Conservation (phyloP, 495 filamentous ascomycete species). For the Aspergillus nanangensis region DNA sequence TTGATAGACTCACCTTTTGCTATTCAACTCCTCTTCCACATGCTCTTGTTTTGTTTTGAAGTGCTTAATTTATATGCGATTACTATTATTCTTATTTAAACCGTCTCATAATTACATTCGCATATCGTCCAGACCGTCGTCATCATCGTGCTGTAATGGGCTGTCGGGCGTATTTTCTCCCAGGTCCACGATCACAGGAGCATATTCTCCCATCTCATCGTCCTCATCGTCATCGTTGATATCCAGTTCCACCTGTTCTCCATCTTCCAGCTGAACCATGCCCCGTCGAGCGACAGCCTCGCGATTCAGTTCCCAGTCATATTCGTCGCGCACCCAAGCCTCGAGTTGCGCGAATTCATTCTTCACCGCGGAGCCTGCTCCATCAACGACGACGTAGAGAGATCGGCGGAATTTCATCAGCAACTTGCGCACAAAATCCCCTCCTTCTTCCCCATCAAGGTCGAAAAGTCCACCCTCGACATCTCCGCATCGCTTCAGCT, state of each 20-base stretch:
- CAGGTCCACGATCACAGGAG: slow-evolving; percentile 75
- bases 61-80: too few relatives aligned
- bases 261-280: slow-evolving; percentile 68
- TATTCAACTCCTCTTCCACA: too few relatives aligned
- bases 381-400: slow-evolving; percentile 38
- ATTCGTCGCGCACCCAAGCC: slow-evolving; percentile 48
- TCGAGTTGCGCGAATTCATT: slow-evolving; percentile 54
- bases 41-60: too few relatives aligned
- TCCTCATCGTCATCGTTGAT: slow-evolving; percentile 70
- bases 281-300: slow-evolving; percentile 56
- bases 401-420: slow-evolving; percentile 48
- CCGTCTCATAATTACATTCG: neutral
- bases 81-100: neutral
- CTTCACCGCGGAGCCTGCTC: slow-evolving; percentile 32
- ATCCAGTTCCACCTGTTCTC: slow-evolving; percentile 75
- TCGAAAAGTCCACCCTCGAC: slow-evolving; percentile 58
- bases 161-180: neutral
- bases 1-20: neutral
- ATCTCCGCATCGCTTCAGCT: slow-evolving; percentile 67
- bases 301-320: slow-evolving; percentile 61
- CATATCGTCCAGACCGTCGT: neutral
- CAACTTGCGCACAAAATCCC: slow-evolving; percentile 48
- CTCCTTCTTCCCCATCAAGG: slow-evolving; percentile 49
- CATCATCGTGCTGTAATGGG: neutral
- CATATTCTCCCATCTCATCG: slow-evolving; percentile 82